phyloP scores from a whole-genome alignment of 345 rosid species.

The Eucalyptus tenuipes region DNA sequence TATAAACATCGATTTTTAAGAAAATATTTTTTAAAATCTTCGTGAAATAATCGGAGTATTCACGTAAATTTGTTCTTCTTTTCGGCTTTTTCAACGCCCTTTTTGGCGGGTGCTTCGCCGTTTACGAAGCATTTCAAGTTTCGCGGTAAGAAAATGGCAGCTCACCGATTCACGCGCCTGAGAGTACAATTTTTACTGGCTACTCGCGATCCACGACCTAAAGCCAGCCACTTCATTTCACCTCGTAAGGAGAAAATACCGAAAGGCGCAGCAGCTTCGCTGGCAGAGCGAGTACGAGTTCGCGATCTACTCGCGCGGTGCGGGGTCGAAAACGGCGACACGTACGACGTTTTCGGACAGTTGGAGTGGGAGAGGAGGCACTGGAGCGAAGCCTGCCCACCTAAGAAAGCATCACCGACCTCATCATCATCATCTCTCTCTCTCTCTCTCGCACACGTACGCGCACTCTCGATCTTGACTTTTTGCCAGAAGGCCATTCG shows the following conservation, averaged over 20 bases:
- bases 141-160: neutral
- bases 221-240: neutral
- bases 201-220: neutral
- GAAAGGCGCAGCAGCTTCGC: neutral
- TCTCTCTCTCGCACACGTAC: neutral
- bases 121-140: neutral
- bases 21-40: too few relatives aligned
- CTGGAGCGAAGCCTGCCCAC: neutral
- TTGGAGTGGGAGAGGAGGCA: neutral
- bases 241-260: too few relatives aligned
- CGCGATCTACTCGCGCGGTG: neutral
- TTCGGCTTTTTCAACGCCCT: neutral
- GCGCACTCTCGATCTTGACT: neutral
- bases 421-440: neutral
- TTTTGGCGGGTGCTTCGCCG: neutral
- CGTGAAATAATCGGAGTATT: too few relatives aligned
- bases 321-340: neutral
- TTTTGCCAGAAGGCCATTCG: neutral
- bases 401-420: neutral
- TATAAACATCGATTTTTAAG: accelerated
- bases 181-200: neutral
- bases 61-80: accelerated
- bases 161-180: neutral
- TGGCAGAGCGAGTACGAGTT: neutral
- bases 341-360: neutral